These are phyloP conservation scores for Boletellus dicymbophilus DNA, from an alignment of 1,284 basidiomycete species.

Conservation along the genomic window DNA sequence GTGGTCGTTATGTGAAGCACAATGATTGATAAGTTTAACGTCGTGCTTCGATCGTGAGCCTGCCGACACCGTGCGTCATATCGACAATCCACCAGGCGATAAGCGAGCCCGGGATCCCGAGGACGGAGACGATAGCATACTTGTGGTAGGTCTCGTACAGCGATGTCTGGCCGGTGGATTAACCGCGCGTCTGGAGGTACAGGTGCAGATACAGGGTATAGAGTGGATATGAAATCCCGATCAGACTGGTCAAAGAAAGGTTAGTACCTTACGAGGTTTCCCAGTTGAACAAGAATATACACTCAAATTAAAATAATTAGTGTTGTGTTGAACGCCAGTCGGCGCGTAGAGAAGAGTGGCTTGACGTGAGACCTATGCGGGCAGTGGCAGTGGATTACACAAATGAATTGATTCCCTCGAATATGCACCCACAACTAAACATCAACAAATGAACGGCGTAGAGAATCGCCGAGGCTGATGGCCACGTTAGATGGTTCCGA, in stretches of 20 bases:
- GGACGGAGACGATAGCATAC: conserved; percentile 49
- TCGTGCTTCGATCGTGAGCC: conserved; percentile 37
- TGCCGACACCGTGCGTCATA: conserved; percentile 36
- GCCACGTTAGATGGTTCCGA: conserved; percentile 19
- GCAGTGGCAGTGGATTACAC: too few species aligned
- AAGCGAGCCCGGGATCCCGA: conserved; percentile 60
- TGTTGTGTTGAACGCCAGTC: conserved; percentile 51
- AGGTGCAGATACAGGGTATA: conserved; percentile 54
- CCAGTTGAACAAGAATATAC: conserved; percentile 22
- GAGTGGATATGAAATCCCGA: conserved; percentile 64
- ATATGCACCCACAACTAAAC: conserved; percentile 40
- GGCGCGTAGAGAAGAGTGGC: conserved; percentile 52
- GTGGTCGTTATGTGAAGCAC: too few species aligned
- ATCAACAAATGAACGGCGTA: conserved; percentile 43
- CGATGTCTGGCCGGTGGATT: conserved; percentile 29
- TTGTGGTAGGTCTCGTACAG: conserved; percentile 46
- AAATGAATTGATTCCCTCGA: too few species aligned
- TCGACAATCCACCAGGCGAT: conserved; percentile 58
- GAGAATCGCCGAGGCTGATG: conserved; percentile 30
- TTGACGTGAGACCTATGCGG: conserved; percentile 44
- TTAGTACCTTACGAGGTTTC: not conserved
- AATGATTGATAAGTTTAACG: too few species aligned
- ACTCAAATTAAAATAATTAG: conserved; percentile 58
- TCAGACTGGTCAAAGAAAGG: conserved; percentile 34
- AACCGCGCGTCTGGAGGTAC: conserved; percentile 47